Base-by-base conservation (phyloP, 257 asterid genomes). In the Ocimum tenuiflorum region DNA sequence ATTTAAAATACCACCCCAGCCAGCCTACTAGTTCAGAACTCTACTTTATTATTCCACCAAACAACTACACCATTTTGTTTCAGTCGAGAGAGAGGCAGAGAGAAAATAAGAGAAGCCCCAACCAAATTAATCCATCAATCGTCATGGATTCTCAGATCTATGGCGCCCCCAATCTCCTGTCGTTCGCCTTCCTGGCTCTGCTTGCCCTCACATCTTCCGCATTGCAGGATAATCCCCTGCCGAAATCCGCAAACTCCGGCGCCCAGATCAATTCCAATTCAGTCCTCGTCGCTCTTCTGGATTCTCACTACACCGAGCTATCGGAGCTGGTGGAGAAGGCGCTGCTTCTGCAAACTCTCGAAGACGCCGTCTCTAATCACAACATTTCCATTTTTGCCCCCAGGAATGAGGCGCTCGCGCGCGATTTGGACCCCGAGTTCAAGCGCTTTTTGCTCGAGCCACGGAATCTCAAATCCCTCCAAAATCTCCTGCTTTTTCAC, bases 381-480 rank as follows among this genome's bases (percentile, higher is more conserved):
- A 94, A 94, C 42, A 90, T 94, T 70, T 86, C 99, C 80, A 80
- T 94, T 14, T 90, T 94, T 7, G 99, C 99, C 0, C 99, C 99
- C 1, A 81, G 62, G 23, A 94, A 94, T 41, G 88, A 88, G 42
- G 99, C 99, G 1, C 58, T 94, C 49, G 92, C 85, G 24, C 74
- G 92, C 8, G 95, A 85, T 77, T 78, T 94, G 52, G 97, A 94
- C 79, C 97, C 97, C 0, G 99, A 88, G 68, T 90, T 94, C 59
- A 92, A 92, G 84, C 83, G 84, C 0, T 94, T 90, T 8, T 47
- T 94, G 66, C 84, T 90, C 9, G 95, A 94, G 67, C 99, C 99
- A 0, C 71, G 96, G 0, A 94, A 94, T 73, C 91, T 94, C 3
- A 83, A 77, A 70, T 90, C 97, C 0, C 84, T 94, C 1, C 99